phyloP scores from a whole-genome alignment of 2,329 filamentous ascomycete genomes.

The Aspergillus ustus region DNA sequence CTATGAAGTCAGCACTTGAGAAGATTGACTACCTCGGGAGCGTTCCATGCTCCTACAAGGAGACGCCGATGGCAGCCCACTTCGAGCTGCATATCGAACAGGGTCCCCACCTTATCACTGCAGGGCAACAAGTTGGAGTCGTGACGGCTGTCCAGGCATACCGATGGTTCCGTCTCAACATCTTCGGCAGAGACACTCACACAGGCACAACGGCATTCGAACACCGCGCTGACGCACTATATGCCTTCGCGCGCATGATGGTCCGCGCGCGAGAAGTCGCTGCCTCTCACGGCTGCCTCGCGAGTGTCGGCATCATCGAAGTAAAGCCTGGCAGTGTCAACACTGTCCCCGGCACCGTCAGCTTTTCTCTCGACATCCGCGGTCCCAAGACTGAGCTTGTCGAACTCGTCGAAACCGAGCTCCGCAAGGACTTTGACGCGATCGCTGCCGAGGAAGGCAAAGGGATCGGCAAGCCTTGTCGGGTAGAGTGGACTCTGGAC shows the following conservation, averaged over 20 bases:
- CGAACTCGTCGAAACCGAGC: conserved; percentile 59
- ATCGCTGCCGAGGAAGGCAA: conserved; percentile 64
- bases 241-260: conserved; percentile 71
- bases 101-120: conserved; percentile 72
- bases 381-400: conserved; percentile 62
- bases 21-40: conserved; percentile 72
- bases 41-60: conserved; percentile 59
- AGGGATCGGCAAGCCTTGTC: conserved; percentile 56
- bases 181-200: conserved; percentile 71
- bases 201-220: conserved; percentile 74
- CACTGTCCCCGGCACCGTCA: conserved; percentile 71
- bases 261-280: conserved; percentile 68
- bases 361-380: conserved; percentile 71
- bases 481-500: conserved; percentile 64
- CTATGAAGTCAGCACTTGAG: conserved; percentile 70
- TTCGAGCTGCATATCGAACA: conserved; percentile 89
- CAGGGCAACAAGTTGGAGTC: conserved; percentile 67
- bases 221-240: conserved; percentile 69
- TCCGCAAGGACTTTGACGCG: conserved; percentile 62
- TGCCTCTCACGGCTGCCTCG: conserved; percentile 63
- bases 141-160: conserved; percentile 77
- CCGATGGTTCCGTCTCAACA: conserved; percentile 71
- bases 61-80: conserved; percentile 72
- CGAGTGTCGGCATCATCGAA: conserved; percentile 71
- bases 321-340: conserved; percentile 72